phyloP scores from a whole-genome alignment of 1,284 basidiomycete species.

The Agaricales sp. region DNA sequence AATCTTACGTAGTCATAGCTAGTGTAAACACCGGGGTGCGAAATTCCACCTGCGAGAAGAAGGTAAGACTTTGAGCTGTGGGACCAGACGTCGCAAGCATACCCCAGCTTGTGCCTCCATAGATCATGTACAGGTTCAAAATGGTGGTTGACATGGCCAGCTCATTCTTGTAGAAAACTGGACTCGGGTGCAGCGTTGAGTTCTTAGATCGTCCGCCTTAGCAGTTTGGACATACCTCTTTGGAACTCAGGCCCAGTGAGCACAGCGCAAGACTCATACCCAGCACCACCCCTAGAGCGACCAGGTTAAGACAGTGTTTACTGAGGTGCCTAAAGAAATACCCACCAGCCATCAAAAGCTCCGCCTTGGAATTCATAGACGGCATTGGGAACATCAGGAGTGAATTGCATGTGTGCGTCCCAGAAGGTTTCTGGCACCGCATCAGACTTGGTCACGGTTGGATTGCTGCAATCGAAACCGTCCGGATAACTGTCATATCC shows the following conservation, averaged over 20 bases:
- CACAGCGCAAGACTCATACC: constrained; percentile 25
- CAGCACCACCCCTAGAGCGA: constrained; percentile 25
- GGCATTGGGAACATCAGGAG: constrained; percentile 29
- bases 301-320: too few species aligned
- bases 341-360: constrained; percentile 40
- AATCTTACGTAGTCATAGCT: constrained; percentile 36
- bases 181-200: neutral
- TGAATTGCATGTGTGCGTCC: constrained; percentile 25
- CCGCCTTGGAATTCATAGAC: constrained; percentile 42
- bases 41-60: constrained; percentile 22
- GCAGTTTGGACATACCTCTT: constrained; percentile 21
- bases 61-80: neutral
- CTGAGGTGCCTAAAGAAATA: too few species aligned
- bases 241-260: constrained; percentile 31
- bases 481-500: constrained; percentile 43
- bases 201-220: neutral
- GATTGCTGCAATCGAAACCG: constrained; percentile 45
- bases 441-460: constrained; percentile 32
- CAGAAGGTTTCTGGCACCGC: constrained; percentile 31
- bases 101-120: constrained; percentile 41
- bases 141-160: constrained; percentile 35
- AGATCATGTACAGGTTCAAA: constrained; percentile 39
- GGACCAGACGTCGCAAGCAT: neutral
- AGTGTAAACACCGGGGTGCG: constrained; percentile 34
- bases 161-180: constrained; percentile 42